A percentile compares a stretch with the other conserved stretches of the same genome.
phyloP scores from a whole-genome alignment of 768 basidiomycete species.

The Serendipita vermifera region DNA sequence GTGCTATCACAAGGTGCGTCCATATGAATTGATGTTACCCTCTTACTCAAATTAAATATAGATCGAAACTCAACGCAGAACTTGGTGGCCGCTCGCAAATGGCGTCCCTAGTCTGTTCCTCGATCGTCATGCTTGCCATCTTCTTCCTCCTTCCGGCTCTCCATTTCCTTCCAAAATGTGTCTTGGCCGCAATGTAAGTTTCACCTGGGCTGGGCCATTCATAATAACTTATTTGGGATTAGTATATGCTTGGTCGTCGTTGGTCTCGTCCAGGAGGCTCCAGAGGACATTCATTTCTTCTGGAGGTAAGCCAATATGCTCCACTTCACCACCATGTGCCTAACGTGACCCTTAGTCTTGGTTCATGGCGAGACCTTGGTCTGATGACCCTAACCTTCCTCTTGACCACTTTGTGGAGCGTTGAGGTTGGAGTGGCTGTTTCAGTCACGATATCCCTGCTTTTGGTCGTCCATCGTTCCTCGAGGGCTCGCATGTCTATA shows the following conservation, averaged over 20 bases:
- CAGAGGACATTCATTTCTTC: slow-evolving; percentile 76
- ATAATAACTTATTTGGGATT: not conserved
- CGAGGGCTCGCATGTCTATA: slow-evolving; percentile 81
- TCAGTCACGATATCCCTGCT: slow-evolving; percentile 79
- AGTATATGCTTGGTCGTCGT: slow-evolving; percentile 81
- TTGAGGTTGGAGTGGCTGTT: slow-evolving; percentile 87
- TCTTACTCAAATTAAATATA: slow-evolving; percentile 8
- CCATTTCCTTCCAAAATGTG: slow-evolving; percentile 79
- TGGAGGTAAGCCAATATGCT: slow-evolving; percentile 57
- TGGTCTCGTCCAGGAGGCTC: slow-evolving; percentile 69
- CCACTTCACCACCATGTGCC: not conserved
- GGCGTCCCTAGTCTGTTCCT: slow-evolving; percentile 66
- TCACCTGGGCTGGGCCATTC: slow-evolving; percentile 13
- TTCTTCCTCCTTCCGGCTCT: slow-evolving; percentile 83
- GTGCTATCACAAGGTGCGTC: slow-evolving; percentile 74
- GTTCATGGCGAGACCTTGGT: slow-evolving; percentile 82
- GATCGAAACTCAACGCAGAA: slow-evolving; percentile 81
- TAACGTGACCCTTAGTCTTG: slow-evolving; percentile 40
- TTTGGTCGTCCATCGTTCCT: slow-evolving; percentile 80
- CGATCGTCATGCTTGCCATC: slow-evolving; percentile 63
- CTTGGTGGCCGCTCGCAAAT: slow-evolving; percentile 84
- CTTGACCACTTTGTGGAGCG: slow-evolving; percentile 76
- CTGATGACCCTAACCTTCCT: slow-evolving; percentile 83
- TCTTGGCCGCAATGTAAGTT: slow-evolving; percentile 74
- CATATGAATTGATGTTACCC: not conserved